Evolutionary conservation across 1,284 basidiomycete genomes (phyloP), one percentile per base, ranked within the genome.

Genomic region (Fomitiporia mediterranea): DNA sequence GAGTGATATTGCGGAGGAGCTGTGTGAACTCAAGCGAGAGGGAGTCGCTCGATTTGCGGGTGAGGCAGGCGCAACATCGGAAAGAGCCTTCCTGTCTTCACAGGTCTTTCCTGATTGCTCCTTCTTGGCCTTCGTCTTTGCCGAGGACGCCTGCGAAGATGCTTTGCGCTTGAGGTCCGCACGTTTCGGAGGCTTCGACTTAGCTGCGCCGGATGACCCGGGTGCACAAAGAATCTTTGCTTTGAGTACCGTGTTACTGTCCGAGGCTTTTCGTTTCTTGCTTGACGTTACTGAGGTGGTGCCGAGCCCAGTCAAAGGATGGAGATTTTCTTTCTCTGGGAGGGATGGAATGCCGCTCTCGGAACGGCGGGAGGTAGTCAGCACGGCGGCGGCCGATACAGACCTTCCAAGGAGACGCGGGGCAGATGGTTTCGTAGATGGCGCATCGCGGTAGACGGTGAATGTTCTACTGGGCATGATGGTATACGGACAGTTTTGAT

Each of bases 321-420:
- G 76, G 47, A 84, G 72, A 66, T 90, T 90, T 69, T 90, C 87
- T 74, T 90, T 90, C 72, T 89, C 84, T 52, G 56, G 68, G 58
- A 48, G 56, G 71, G 58, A 71, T 70, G 60, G 68, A 64, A 4
- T 61, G 49, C 17, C 44, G 23, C 9, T 56, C 40, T 35, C 49
- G n/a, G 40, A 57, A 35, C 57, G 55, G 42, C 17, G 57, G 19
- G 51, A 44, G 28, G 27, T 25, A 17, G 19, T 32, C 25, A 46
- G 35, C 25, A 50, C 47, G 15, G 42, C 39, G 11, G 30, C 27
- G n/a, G 42, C 56, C 30, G 48, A 55, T 2, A 34, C 47, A 4
- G 44, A 47, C 13, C 47, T 21, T 34, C 35, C 52, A 4, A 51
- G 48, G 28, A 58, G 46, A 44, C 21, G 62, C 53, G 27, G 2